Evolutionary conservation across 1,139 yeast genomes (phyloP).

Genomic region (Yamadazyma dushanensis): DNA sequence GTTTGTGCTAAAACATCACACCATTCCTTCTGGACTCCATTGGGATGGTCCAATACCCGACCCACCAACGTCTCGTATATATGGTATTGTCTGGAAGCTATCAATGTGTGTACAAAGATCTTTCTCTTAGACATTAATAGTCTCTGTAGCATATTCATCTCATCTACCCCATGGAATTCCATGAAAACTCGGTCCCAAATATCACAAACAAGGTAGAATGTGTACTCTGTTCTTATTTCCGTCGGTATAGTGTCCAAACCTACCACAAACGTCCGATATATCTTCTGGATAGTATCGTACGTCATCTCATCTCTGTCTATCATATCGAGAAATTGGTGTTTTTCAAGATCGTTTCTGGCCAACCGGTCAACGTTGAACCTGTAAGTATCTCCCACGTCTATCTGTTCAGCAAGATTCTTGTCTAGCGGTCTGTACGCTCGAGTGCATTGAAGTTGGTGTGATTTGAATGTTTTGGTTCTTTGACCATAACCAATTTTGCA

Average conservation of each 20-base stretch:
- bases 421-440: too few species aligned
- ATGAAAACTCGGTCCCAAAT: conserved; percentile 22
- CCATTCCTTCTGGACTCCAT: conserved; percentile 17
- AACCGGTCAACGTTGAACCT: too few species aligned
- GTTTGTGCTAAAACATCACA: conserved; percentile 25
- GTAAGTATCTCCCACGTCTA: too few species aligned
- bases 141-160: conserved; percentile 16
- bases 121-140: conserved; percentile 19
- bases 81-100: conserved; percentile 21
- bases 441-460: too few species aligned
- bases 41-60: conserved; percentile 16
- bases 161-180: conserved; percentile 2
- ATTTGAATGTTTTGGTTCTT: too few species aligned
- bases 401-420: too few species aligned
- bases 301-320: conserved; percentile 1
- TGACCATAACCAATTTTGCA: too few species aligned
- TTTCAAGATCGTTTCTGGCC: too few species aligned
- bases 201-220: conserved; percentile 19
- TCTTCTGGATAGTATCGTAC: background rate
- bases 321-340: too few species aligned
- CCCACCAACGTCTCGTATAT: conserved; percentile 19
- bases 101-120: conserved; percentile 21
- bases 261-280: background rate
- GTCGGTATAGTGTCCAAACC: background rate
- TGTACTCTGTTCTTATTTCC: background rate